Conservation (phyloP, 768 basidiomycete genomes). For the Lanmaoa rubissima region DNA sequence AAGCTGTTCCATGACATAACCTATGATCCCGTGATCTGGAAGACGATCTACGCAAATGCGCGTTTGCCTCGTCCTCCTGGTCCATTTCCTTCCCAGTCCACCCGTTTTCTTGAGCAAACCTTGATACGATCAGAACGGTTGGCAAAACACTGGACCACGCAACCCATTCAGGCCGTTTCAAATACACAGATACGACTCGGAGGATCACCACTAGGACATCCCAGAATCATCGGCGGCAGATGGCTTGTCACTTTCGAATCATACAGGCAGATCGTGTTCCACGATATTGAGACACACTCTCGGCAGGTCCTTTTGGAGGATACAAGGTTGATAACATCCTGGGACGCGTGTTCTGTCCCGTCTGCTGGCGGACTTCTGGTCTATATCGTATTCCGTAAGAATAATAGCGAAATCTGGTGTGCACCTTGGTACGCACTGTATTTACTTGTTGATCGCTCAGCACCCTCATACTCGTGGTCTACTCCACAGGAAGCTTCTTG, state of each 20-base stretch:
- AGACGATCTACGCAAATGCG: conserved; percentile 1
- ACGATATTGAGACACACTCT: not conserved
- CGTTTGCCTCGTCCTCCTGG: conserved; percentile 5
- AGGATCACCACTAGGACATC: not conserved
- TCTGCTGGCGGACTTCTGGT: not conserved
- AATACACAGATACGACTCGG: not conserved
- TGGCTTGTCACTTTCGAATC: conserved; percentile 6
- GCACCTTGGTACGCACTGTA: not conserved
- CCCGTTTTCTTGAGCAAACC: conserved; percentile 5
- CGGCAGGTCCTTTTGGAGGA: conserved; percentile 6
- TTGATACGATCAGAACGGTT: conserved; percentile 4
- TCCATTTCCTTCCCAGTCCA: conserved; percentile 7
- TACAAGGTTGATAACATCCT: not conserved
- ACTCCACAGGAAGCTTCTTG: not conserved
- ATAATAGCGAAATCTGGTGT: not conserved
- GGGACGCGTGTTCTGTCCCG: not conserved
- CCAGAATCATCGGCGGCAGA: conserved; percentile 3
- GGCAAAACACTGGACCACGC: conserved; percentile 5
- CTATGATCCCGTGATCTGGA: conserved; percentile 4
- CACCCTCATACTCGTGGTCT: not conserved
- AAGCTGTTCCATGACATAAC: conserved; percentile 2
- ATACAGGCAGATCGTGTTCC: not conserved
- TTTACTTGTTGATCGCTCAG: not conserved
- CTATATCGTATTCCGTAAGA: not conserved
- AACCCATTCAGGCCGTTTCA: conserved; percentile 2